A percentile compares a stretch with the other conserved stretches of the same genome.
phyloP scores from a whole-genome alignment of 176 grass and related monocot genomes.

The Aegilops umbellulata region DNA sequence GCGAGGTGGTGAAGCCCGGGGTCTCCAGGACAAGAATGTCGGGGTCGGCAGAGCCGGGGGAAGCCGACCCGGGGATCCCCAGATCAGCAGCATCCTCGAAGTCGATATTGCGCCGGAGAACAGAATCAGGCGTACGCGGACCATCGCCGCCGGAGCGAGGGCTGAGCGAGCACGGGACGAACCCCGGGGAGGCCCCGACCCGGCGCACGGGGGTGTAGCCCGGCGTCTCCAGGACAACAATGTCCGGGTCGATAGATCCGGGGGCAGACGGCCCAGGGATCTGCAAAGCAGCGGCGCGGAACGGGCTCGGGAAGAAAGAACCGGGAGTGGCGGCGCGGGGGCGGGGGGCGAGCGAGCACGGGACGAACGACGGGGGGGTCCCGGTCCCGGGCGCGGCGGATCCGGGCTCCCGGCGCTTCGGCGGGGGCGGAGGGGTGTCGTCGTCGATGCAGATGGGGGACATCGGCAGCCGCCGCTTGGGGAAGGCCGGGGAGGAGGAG shows the following conservation, averaged over 20 bases:
- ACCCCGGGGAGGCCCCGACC: no score
- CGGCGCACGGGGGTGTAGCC: background rate
- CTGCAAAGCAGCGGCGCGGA: background rate
- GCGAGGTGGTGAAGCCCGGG: background rate
- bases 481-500: conserved; percentile 14
- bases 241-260: background rate
- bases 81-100: background rate
- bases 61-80: background rate
- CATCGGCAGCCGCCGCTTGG: background rate
- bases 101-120: conserved; percentile 8
- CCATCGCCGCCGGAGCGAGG: background rate
- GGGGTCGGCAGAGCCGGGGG: background rate
- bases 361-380: background rate
- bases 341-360: background rate
- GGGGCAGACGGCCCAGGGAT: background rate
- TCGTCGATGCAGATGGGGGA: conserved; percentile 45
- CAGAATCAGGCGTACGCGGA: background rate
- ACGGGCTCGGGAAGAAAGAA: conserved; percentile 24
- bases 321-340: background rate
- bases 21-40: conserved; percentile 17
- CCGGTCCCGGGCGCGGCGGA: conserved; percentile 25
- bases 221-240: conserved; percentile 8
- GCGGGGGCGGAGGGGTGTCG: conserved; percentile 51
- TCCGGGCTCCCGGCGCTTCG: conserved; percentile 2
- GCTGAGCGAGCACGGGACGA: background rate